Percentiles rank a stretch among this genome's conserved stretches.
Conservation (phyloP, 768 basidiomycete genomes). For the Cantharellus anzutake region DNA sequence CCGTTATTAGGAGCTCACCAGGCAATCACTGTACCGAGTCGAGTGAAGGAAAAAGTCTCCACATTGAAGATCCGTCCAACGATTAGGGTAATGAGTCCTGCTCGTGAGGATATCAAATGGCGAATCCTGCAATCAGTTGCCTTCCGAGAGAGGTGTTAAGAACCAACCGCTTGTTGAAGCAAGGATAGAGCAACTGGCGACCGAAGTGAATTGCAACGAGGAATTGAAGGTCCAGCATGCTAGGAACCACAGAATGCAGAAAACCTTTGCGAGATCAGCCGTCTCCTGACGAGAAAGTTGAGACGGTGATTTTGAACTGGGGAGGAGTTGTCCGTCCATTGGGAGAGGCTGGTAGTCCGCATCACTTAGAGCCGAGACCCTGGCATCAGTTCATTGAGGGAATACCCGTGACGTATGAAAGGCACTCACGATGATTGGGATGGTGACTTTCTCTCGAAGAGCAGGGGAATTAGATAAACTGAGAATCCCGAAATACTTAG, state of each 20-base stretch:
- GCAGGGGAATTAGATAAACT: constrained; percentile 54
- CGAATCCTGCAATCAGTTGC: background rate
- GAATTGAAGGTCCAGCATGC: constrained; percentile 89
- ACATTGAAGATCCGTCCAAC: constrained; percentile 69
- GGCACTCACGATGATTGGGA: background rate
- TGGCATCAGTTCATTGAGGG: too few species aligned
- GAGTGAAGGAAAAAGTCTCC: constrained; percentile 52
- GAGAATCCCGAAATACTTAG: constrained; percentile 81
- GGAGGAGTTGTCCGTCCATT: background rate
- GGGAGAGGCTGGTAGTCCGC: background rate
- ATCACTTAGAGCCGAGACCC: too few species aligned
- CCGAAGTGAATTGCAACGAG: constrained; percentile 69
- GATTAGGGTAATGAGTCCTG: constrained; percentile 88
- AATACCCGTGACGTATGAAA: too few species aligned
- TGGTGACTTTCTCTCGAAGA: constrained; percentile 12
- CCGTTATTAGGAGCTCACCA: constrained; percentile 32
- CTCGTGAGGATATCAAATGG: background rate
- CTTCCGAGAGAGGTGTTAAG: background rate
- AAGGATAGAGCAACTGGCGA: constrained; percentile 83
- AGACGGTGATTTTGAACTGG: constrained; percentile 8
- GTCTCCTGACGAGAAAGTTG: constrained; percentile 53
- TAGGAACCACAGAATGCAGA: constrained; percentile 82
- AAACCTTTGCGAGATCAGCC: constrained; percentile 51
- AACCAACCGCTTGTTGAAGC: constrained; percentile 71
- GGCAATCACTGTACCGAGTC: constrained; percentile 55